Conservation (phyloP, 495 filamentous ascomycete species). For the Penicillium salamii region DNA sequence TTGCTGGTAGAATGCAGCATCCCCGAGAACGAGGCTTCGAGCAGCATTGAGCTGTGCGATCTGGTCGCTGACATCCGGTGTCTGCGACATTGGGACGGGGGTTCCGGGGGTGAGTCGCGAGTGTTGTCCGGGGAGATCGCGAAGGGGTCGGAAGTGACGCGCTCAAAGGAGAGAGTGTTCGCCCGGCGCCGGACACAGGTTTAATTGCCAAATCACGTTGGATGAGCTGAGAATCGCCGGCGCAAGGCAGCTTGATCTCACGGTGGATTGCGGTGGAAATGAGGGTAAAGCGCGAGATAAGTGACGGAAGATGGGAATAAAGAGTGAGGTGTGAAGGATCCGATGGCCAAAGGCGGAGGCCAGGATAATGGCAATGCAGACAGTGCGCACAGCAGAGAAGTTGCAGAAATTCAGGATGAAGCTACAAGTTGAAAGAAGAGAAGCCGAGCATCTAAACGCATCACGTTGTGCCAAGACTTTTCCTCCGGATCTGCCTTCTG, state of each 20-base stretch:
- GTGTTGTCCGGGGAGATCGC: not conserved
- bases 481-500: constrained; percentile 7
- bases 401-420: too few species aligned
- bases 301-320: not conserved
- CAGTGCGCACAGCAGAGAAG: too few species aligned
- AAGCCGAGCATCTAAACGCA: not conserved
- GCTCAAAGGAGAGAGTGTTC: not conserved
- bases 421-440: too few species aligned
- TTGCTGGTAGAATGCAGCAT: constrained; percentile 79
- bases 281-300: too few species aligned
- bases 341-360: too few species aligned
- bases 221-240: not conserved
- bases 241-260: not conserved
- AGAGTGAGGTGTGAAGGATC: constrained; percentile 2
- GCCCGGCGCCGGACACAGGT: constrained; percentile 2
- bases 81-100: constrained; percentile 38
- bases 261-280: not conserved
- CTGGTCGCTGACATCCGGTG: constrained; percentile 61
- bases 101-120: not conserved
- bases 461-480: constrained; percentile 25
- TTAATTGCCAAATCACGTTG: constrained; percentile 11
- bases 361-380: too few species aligned
- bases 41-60: constrained; percentile 82
- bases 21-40: constrained; percentile 79
- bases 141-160: not conserved